Percentiles rank a stretch among this genome's conserved stretches.
Evolutionary conservation across 768 basidiomycete species (phyloP).

Genomic region (Naganishia onofrii): DNA sequence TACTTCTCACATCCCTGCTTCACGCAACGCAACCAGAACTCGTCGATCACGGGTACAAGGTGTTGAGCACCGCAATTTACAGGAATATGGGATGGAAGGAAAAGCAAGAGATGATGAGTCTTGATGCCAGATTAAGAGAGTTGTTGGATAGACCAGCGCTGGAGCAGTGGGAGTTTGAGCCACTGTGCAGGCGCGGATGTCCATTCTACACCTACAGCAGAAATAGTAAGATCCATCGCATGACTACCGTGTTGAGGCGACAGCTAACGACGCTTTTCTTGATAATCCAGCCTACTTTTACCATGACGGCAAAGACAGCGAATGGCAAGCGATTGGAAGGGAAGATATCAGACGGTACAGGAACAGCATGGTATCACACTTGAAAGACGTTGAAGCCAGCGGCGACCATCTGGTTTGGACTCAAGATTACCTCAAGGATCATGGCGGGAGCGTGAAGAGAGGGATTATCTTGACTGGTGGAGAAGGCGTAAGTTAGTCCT

Average conservation of each 20-base stretch:
- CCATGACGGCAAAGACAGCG: constrained; percentile 44
- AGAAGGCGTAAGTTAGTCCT: constrained; percentile 39
- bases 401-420: constrained; percentile 44
- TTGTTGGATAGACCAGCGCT: constrained; percentile 41
- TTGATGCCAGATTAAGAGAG: constrained; percentile 35
- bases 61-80: constrained; percentile 20
- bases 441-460: constrained; percentile 32
- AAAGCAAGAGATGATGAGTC: constrained; percentile 24
- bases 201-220: constrained; percentile 45
- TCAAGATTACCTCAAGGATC: constrained; percentile 20
- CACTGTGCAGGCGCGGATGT: constrained; percentile 39
- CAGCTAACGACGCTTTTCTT: background rate
- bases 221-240: constrained; percentile 28
- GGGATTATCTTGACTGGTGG: constrained; percentile 47
- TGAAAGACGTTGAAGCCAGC: constrained; percentile 40
- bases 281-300: constrained; percentile 38
- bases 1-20: constrained; percentile 9
- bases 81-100: constrained; percentile 22
- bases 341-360: constrained; percentile 43
- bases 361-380: constrained; percentile 41
- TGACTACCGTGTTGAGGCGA: background rate
- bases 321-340: constrained; percentile 40
- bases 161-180: constrained; percentile 43
- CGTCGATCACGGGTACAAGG: constrained; percentile 6
- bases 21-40: constrained; percentile 19